These are phyloP conservation scores for Colletotrichum sansevieriae DNA, from an alignment of 2,329 filamentous ascomycete species.

Conservation along the genomic window DNA sequence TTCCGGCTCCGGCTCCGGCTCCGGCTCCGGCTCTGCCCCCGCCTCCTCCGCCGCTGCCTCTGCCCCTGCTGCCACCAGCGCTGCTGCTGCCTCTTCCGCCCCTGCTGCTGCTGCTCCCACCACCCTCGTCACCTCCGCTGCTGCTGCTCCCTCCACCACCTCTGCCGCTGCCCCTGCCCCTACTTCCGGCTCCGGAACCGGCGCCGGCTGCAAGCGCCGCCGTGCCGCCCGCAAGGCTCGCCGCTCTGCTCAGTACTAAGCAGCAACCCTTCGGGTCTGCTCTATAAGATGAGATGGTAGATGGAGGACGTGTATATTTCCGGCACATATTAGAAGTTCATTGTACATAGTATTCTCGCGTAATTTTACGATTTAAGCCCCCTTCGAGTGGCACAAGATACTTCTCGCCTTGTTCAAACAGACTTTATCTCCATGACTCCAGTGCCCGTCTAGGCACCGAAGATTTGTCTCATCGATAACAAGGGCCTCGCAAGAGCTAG, in stretches of 20 bases:
- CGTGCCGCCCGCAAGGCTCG: constrained; percentile 41
- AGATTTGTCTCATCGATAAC: too few relatives aligned
- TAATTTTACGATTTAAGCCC: constrained; percentile 37
- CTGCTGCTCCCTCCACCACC: constrained; percentile 10
- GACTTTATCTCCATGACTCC: too few relatives aligned
- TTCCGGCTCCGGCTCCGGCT: constrained; percentile 45
- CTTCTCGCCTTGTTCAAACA: constrained; percentile 17
- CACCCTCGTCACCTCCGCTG: constrained; percentile 1
- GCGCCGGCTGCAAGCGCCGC: constrained; percentile 33
- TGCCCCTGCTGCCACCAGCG: constrained; percentile 20
- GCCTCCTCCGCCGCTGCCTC: constrained; percentile 8
- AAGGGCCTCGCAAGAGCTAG: too few relatives aligned
- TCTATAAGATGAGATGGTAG: not conserved
- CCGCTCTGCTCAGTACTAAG: constrained; percentile 41
- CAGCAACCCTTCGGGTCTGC: not conserved
- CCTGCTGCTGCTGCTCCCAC: constrained; percentile 7
- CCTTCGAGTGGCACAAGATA: constrained; percentile 31
- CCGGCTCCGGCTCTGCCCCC: constrained; percentile 36
- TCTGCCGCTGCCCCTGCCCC: constrained; percentile 20
- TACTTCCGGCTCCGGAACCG: constrained; percentile 19
- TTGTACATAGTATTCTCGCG: constrained; percentile 36
- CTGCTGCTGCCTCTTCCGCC: constrained; percentile 1
- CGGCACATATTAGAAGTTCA: constrained; percentile 38
- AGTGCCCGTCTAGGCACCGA: too few relatives aligned
- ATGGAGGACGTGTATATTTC: constrained; percentile 22